Base-by-base conservation (phyloP, 164 flowering plant genomes). In the Cinnamomum chago region DNA sequence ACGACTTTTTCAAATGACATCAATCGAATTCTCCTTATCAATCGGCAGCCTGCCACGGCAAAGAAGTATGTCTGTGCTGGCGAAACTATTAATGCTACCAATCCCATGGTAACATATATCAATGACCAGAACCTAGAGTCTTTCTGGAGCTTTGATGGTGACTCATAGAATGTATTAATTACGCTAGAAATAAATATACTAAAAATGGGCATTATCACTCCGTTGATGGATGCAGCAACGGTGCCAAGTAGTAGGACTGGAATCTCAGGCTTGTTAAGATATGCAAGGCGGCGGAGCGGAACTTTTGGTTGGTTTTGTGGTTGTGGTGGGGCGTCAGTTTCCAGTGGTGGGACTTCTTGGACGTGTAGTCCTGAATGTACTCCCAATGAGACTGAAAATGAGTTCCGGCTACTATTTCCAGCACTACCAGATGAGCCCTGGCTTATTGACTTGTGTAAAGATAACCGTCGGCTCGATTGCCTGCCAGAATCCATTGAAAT, bases 251-350 rank as follows among this genome's bases (percentile, higher is more conserved):
- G 28, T 13, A 85, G 33, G 2, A 84, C 68, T 2, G 83, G 90
- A 51, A 83, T 70, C 77, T 87, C 88, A 2, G 87, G 87, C 73
- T 79, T 85, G 77, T 85, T 84, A 10, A 85, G 85, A 77, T 67
- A 73, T 6, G 86, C 90, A 20, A 85, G 75, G 60, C 86, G 86
- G 51, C 71, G 27, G 10, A 84, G 76, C 52, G 89, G 58, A 50
- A 86, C 82, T 3, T 76, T 68, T n/a, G 33, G 47, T 15, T 28
- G 47, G 20, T 17, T 14, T 28, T 67, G n/a, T 30, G 3, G 33
- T 25, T 18, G 68, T 28, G 40, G 69, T 30, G 69, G 47, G 47
- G n/a, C 50, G 15, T 67, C 69, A 28, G 18, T 7, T 28, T 67
- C 50, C 6, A 28, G 3, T 50, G 35, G 50, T 3, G 28, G 15